These are phyloP conservation scores for Boletus edulis DNA, from an alignment of 768 basidiomycete species.

Conservation along the genomic window DNA sequence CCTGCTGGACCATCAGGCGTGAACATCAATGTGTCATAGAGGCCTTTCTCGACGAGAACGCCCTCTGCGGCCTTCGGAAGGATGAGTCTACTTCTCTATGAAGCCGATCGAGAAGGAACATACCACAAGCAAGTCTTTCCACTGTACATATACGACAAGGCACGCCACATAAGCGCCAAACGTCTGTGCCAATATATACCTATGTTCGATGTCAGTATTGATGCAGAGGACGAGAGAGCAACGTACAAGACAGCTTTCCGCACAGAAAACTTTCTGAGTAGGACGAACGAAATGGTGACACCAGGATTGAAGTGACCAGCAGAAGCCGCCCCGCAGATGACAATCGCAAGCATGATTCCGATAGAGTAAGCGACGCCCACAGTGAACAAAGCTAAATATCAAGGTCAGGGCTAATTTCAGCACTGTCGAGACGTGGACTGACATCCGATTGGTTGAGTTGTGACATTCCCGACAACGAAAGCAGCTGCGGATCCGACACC, in stretches of 20 bases:
- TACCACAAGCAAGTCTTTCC: slow-evolving; percentile 50
- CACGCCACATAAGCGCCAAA: slow-evolving; percentile 64
- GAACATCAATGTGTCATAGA: slow-evolving; percentile 34
- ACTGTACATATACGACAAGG: slow-evolving; percentile 60
- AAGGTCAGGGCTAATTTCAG: background rate
- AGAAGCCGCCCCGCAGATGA: slow-evolving; percentile 50
- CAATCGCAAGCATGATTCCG: slow-evolving; percentile 59
- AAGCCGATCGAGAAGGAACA: slow-evolving; percentile 43
- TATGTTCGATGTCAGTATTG: slow-evolving; percentile 26
- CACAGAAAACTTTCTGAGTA: slow-evolving; percentile 56
- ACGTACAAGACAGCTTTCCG: slow-evolving; percentile 50
- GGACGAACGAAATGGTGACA: slow-evolving; percentile 49
- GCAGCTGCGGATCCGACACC: slow-evolving; percentile 56
- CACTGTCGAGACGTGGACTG: slow-evolving; percentile 22
- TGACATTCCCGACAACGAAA: slow-evolving; percentile 46
- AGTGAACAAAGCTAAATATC: slow-evolving; percentile 47
- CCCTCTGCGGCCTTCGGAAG: slow-evolving; percentile 26
- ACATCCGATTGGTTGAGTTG: slow-evolving; percentile 49
- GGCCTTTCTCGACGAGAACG: slow-evolving; percentile 25
- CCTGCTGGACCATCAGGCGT: slow-evolving; percentile 35
- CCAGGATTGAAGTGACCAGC: slow-evolving; percentile 68
- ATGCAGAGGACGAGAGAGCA: slow-evolving; percentile 3
- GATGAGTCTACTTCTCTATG: background rate
- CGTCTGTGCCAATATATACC: slow-evolving; percentile 66
- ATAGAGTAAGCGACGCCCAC: slow-evolving; percentile 57